A percentile compares a stretch with the other conserved stretches of the same genome.
Evolutionary conservation across 108 stramenopile genomes (phyloP).

Genomic region (Cyclotella baltica): DNA sequence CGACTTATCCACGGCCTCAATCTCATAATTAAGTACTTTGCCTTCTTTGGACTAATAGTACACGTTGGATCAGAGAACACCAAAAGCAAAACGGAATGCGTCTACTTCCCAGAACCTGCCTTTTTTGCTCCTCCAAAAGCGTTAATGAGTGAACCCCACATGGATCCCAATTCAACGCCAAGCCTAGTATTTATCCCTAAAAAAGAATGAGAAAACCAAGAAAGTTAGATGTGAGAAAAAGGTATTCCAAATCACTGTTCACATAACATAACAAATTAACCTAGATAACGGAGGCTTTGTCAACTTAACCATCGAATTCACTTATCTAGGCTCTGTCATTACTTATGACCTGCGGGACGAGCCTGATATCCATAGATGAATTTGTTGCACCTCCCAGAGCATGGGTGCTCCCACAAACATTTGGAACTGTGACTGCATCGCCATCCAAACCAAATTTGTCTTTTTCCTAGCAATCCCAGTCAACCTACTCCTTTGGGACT

Average conservation of each 20-base stretch:
- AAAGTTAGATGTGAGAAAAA: no score
- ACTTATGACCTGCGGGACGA: background rate
- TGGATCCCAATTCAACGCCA: no score
- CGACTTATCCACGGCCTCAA: background rate
- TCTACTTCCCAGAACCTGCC: conserved; percentile 18
- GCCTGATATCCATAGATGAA: background rate
- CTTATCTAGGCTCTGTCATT: background rate
- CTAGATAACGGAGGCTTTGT: background rate
- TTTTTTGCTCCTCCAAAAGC: background rate
- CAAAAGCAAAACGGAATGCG: conserved; percentile 21
- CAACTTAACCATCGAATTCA: background rate
- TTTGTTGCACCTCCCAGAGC: background rate
- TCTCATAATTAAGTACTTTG: conserved; percentile 15
- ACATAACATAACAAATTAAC: no score
- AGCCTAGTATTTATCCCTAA: no score
- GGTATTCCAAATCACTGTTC: no score
- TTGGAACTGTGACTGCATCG: background rate
- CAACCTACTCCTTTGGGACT: background rate
- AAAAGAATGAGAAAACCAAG: no score
- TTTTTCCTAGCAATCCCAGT: background rate
- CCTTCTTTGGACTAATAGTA: conserved; percentile 14
- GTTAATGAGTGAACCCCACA: no score
- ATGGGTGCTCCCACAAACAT: background rate
- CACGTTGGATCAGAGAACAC: conserved; percentile 18
- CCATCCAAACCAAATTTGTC: background rate